A percentile compares a stretch with the other conserved stretches of the same genome.
Conservation (phyloP, 208 protist genomes). For the Sergeia podlipaevii region DNA sequence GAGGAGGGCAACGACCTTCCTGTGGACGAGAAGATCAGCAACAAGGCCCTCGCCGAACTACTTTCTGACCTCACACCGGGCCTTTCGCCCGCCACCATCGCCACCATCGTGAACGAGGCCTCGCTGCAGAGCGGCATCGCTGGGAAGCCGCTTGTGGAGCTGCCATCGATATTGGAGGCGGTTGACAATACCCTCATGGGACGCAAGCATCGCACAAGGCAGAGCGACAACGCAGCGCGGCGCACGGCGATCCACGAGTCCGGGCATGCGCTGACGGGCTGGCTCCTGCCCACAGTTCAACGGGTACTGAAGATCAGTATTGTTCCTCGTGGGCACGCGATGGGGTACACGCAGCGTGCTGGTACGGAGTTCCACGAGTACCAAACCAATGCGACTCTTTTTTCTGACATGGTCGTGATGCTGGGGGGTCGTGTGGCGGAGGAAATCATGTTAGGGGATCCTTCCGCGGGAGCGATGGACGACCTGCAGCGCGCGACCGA, state of each 20-base stretch:
- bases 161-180: conserved; percentile 65
- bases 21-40: conserved; percentile 49
- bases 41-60: conserved; percentile 35
- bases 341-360: conserved; percentile 86
- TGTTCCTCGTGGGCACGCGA: conserved; percentile 74
- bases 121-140: conserved; percentile 86
- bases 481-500: conserved; percentile 85
- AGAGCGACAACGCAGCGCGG: conserved; percentile 46
- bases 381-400: conserved; percentile 84
- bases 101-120: conserved; percentile 97
- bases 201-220: conserved; percentile 76
- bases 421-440: conserved; percentile 83
- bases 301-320: conserved; percentile 83
- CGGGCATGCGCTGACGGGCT: conserved; percentile 70
- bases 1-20: conserved; percentile 54
- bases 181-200: conserved; percentile 85
- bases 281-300: conserved; percentile 72
- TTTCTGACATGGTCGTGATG: conserved; percentile 84
- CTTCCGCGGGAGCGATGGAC: conserved; percentile 89
- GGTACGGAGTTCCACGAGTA: conserved; percentile 86
- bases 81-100: conserved; percentile 93
- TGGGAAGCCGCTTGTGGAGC: conserved; percentile 68
- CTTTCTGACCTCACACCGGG: conserved; percentile 87
- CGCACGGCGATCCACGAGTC: conserved; percentile 77
- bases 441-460: conserved; percentile 80